Evolutionary conservation across 305 asterid species (phyloP), one percentile per base, ranked within the genome.

Genomic region (Rubia tinctorum): DNA sequence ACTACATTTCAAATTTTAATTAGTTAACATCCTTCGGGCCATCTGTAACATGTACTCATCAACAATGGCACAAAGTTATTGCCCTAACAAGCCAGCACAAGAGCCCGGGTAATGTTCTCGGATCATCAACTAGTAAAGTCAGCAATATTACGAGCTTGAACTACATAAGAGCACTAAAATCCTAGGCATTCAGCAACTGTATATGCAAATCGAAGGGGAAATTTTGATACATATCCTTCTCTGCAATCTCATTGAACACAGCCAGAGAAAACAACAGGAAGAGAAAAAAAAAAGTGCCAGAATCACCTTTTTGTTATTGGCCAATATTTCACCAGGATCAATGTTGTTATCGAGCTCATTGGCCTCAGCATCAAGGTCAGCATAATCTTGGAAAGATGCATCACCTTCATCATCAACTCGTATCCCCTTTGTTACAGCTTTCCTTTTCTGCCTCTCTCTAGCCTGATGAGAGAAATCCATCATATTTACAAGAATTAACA

Each of bases 321-420:
- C 77, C 78, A 84, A 90, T 15, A 89, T 71, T 74, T 88, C 89
- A 34, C 88, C 95, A 1, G 78, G 77, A 42, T 90, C 96, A 66
- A 79, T 85, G 69, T 83, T 44, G 27, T 27, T 88, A 74, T 87
- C 93, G 8, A 53, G 43, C 27, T 87, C 98, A 75, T 80, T 87
- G 73, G 72, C 88, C 73, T 68, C 85, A 59, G 80, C 75, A 68
- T 75, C 95, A 45, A 82, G 71, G 61, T 82, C 83, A 23, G 88
- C 51, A 55, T 89, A 77, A 83, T 94, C 96, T 88, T 91, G 97
- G 78, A 91, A 84, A 80, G 88, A 82, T 65, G 91, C 97, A 81
- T 83, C 88, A n/a, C 98, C 98, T 44, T 91, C 98, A 18, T 87
- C 96, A 84, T 87, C 97, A 73, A 94, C 78, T 40, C 96, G 82